These are phyloP conservation scores for Cyanidioschyzon merolae DNA, from an alignment of 23 red algal genomes.

Conservation along the genomic window DNA sequence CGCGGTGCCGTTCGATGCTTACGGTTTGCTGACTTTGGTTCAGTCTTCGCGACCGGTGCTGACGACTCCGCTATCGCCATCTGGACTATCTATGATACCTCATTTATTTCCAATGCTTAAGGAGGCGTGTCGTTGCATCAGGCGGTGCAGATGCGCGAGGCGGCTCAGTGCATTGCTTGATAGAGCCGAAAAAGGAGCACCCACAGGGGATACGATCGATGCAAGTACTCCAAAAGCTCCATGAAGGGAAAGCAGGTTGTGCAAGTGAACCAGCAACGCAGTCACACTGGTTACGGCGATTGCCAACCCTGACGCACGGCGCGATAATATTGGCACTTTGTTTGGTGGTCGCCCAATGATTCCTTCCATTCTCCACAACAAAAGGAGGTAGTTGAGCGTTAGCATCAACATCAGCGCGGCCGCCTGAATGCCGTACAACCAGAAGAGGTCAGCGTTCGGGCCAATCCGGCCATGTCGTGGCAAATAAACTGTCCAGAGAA, in stretches of 20 bases:
- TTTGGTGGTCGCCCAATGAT: background rate
- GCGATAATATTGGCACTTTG: background rate
- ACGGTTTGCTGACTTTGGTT: background rate
- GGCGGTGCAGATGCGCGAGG: background rate
- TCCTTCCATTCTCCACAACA: background rate
- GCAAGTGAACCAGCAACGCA: background rate
- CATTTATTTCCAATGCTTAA: background rate
- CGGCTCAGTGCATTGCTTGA: background rate
- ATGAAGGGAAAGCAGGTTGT: background rate
- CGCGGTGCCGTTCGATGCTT: background rate
- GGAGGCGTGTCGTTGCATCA: background rate
- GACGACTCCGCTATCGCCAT: background rate
- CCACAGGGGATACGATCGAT: background rate
- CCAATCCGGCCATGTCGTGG: background rate
- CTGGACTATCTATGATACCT: background rate
- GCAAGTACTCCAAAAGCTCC: background rate
- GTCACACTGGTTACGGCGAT: background rate
- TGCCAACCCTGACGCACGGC: background rate
- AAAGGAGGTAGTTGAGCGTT: background rate
- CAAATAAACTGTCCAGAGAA: background rate
- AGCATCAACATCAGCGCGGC: background rate
- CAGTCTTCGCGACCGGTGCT: background rate
- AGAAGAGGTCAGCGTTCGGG: background rate
- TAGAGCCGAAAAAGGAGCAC: background rate
- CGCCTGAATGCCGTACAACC: slow-evolving; percentile 4